phyloP scores from a whole-genome alignment of 1,284 basidiomycete genomes.

The Apiotrichum montevideense region DNA sequence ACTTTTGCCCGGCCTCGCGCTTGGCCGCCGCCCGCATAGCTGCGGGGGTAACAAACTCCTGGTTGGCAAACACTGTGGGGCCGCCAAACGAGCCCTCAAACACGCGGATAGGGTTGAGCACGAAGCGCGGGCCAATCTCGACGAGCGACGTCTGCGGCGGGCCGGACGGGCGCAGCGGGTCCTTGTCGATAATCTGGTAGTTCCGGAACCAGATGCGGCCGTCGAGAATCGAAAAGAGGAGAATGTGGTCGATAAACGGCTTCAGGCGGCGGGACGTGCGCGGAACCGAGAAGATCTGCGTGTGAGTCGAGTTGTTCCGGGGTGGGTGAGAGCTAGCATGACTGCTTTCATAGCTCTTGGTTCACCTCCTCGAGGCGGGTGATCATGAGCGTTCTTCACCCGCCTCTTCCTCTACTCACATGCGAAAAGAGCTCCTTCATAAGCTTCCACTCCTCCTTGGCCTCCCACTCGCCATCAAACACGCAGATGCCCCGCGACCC shows the following conservation, averaged over 20 bases:
- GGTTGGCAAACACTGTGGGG: conserved; percentile 92
- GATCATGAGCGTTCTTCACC: background rate
- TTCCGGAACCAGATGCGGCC: conserved; percentile 99
- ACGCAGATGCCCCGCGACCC: conserved; percentile 86
- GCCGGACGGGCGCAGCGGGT: conserved; percentile 55
- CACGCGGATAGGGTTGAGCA: conserved; percentile 93
- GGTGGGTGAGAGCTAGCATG: background rate
- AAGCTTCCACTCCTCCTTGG: conserved; percentile 73
- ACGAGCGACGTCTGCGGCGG: conserved; percentile 61
- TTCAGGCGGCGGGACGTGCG: conserved; percentile 82
- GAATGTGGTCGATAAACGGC: conserved; percentile 96
- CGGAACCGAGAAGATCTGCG: conserved; percentile 90
- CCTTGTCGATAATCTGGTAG: conserved; percentile 61
- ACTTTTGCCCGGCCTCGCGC: conserved; percentile 70
- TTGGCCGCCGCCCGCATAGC: conserved; percentile 68
- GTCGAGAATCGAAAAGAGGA: conserved; percentile 93
- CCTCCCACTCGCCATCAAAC: conserved; percentile 88
- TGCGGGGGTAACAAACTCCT: conserved; percentile 86
- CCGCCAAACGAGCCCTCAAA: conserved; percentile 97
- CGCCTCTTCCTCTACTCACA: conserved; percentile 53
- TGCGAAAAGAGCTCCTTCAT: conserved; percentile 96
- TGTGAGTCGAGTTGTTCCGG: background rate
- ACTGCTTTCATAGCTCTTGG: background rate
- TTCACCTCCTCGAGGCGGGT: too few species aligned
- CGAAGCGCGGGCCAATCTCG: conserved; percentile 96